A percentile compares a stretch with the other conserved stretches of the same genome.
Evolutionary conservation across 2,329 filamentous ascomycete genomes (phyloP).

Genomic region (Colletotrichum shisoi): DNA sequence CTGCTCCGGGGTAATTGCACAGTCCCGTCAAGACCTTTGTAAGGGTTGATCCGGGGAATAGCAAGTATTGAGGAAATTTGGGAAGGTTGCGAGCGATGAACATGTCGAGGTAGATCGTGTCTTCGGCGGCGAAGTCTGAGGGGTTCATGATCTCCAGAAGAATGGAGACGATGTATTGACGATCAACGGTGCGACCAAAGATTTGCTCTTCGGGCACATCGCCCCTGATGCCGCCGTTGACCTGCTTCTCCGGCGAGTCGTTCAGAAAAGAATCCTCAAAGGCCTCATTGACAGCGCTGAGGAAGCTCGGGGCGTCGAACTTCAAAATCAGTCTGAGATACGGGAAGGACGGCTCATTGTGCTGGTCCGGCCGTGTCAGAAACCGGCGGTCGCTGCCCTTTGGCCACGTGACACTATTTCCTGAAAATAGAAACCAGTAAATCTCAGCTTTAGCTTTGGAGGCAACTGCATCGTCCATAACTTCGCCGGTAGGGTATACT

Average conservation of each 20-base stretch:
- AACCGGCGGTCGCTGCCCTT: constrained; percentile 68
- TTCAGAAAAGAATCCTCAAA: constrained; percentile 97
- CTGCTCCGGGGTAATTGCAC: constrained; percentile 81
- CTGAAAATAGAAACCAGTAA: constrained; percentile 93
- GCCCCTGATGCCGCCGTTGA: constrained; percentile 60
- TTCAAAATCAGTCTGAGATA: constrained; percentile 84
- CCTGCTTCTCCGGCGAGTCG: constrained; percentile 70
- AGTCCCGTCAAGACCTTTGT: constrained; percentile 82
- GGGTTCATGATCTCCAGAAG: constrained; percentile 88
- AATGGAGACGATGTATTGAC: constrained; percentile 92
- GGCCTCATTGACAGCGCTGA: constrained; percentile 95
- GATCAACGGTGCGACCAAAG: constrained; percentile 76
- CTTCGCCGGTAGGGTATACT: constrained; percentile 85
- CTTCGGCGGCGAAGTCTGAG: constrained; percentile 75
- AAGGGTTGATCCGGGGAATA: constrained; percentile 85
- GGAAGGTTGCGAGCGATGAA: constrained; percentile 95
- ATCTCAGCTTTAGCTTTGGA: constrained; percentile 82
- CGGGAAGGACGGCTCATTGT: constrained; percentile 78
- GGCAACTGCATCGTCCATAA: constrained; percentile 75
- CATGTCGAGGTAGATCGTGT: constrained; percentile 97
- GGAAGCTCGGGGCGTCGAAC: constrained; percentile 89
- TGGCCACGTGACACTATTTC: constrained; percentile 78
- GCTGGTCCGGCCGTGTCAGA: constrained; percentile 63
- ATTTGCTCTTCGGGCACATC: constrained; percentile 71
- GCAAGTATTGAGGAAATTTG: constrained; percentile 94